Base-by-base conservation (phyloP, 1,139 yeast genomes). In the Meyerozyma guilliermondii region DNA sequence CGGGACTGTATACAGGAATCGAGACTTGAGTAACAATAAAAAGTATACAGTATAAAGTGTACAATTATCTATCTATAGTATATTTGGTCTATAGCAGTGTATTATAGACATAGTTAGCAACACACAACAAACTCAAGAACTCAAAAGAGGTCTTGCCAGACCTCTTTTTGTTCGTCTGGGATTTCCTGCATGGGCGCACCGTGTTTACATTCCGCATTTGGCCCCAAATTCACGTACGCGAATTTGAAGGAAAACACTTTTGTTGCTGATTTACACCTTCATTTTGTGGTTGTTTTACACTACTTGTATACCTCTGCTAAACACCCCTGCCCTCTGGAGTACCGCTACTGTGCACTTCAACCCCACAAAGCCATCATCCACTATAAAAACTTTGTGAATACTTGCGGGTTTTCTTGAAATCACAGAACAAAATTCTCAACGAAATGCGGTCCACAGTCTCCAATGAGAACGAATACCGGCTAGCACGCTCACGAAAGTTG, bases 391-490 rank as follows among this genome's bases (percentile, higher is more conserved):
- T 13, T 13, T 14, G 18, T 14, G 18, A n/a, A 13, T 29, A 5
- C 7, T 10, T 13, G 14, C 30, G 16, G 7, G n/a, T 29, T 29
- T 16, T 16, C 33, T 13, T 13, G 13, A 26, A 26, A n/a, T 13
- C 33, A 13, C 33, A 13, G 33, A 29, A 13, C 16, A n/a, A 11
- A 13, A 13, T 14, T 13, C 18, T 29, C 38, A 24, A 3, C 35
- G 17, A 44, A 37, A 67, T 70, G 75, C 66, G 70, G 24, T 68
- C 63, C 53, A 55, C 66, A 13, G 47, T 68, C 43, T 68, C 65
- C 51, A 69, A 71, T 57, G 77, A 71, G 51, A 71, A 71, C 54
- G 74, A 69, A 27, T 66, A 58, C 53, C 61, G 69, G 47, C 52
- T 66, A 45, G 58, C 69, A 34, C 57, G 71, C 45, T 58, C 69